These are phyloP conservation scores for Syzygium syzygioides DNA, from an alignment of 441 rosid genomes.

Conservation along the genomic window DNA sequence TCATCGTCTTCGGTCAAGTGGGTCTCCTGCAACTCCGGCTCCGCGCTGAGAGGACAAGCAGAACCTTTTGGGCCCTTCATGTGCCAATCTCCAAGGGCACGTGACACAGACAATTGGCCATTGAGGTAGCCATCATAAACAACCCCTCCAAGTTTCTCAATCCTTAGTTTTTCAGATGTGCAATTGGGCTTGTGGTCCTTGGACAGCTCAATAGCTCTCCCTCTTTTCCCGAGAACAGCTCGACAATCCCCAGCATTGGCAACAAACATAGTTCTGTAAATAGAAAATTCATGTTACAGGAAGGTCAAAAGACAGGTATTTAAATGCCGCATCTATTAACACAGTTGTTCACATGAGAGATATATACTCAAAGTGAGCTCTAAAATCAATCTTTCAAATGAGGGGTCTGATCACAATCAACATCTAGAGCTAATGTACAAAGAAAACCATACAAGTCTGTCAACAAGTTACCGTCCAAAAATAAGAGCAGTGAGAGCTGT, in stretches of 20 bases:
- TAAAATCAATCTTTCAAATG: background rate
- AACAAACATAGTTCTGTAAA: conserved; percentile 54
- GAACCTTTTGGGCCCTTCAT: conserved; percentile 81
- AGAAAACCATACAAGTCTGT: background rate
- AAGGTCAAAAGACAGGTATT: background rate
- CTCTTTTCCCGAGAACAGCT: conserved; percentile 82
- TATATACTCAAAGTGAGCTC: background rate
- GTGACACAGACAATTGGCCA: conserved; percentile 84
- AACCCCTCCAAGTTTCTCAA: conserved; percentile 75
- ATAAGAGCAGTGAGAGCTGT: conserved; percentile 73
- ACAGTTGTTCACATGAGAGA: background rate
- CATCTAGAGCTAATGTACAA: background rate
- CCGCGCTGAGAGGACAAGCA: conserved; percentile 69
- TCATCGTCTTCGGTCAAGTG: conserved; percentile 63
- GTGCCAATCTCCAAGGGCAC: conserved; percentile 94
- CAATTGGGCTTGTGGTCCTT: conserved; percentile 85
- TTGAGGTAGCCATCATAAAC: conserved; percentile 88
- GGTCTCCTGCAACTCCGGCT: conserved; percentile 67
- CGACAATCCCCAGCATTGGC: conserved; percentile 95
- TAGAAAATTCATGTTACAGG: background rate
- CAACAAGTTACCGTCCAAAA: conserved; percentile 47
- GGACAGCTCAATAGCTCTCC: conserved; percentile 79
- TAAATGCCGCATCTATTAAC: background rate
- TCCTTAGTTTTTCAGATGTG: conserved; percentile 54
- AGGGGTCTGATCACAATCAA: background rate